Evolutionary conservation across 495 filamentous ascomycete species (phyloP).

Genomic region (Aspergillus bertholletiae): DNA sequence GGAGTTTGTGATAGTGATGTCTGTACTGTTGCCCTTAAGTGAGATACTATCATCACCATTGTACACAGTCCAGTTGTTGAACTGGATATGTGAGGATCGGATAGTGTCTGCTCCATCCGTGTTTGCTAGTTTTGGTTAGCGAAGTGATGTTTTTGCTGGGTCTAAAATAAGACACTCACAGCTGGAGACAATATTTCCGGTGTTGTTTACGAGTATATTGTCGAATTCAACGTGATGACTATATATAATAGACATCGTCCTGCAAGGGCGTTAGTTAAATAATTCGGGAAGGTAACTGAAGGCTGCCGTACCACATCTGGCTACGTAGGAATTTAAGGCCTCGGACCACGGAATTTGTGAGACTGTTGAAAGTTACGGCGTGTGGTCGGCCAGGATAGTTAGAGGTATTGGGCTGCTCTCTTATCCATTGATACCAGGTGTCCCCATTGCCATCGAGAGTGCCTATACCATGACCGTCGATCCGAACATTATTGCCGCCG

Average conservation of each 20-base stretch:
- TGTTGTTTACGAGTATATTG: constrained; percentile 41
- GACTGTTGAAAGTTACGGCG: constrained; percentile 31
- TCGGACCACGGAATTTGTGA: constrained; percentile 31
- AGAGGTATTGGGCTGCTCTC: constrained; percentile 21
- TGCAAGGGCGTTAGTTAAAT: background rate
- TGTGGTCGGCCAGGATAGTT: constrained; percentile 44
- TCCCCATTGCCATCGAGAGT: constrained; percentile 45
- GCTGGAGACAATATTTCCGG: constrained; percentile 17
- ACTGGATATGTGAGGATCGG: constrained; percentile 25
- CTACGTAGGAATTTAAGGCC: constrained; percentile 36
- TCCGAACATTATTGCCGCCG: constrained; percentile 38
- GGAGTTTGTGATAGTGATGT: constrained; percentile 33
- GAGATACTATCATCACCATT: constrained; percentile 39
- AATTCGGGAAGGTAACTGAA: background rate
- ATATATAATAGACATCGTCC: constrained; percentile 33
- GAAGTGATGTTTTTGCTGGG: background rate
- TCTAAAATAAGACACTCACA: background rate
- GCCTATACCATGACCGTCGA: constrained; percentile 36
- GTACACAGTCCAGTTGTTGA: constrained; percentile 31
- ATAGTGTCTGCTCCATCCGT: constrained; percentile 40
- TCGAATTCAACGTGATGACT: constrained; percentile 30
- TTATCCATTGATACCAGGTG: constrained; percentile 35
- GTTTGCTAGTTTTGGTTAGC: constrained; percentile 21
- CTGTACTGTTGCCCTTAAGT: constrained; percentile 35
- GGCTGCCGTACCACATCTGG: constrained; percentile 39